phyloP scores from a whole-genome alignment of 345 rosid genomes.

The Eucalyptus regnans region DNA sequence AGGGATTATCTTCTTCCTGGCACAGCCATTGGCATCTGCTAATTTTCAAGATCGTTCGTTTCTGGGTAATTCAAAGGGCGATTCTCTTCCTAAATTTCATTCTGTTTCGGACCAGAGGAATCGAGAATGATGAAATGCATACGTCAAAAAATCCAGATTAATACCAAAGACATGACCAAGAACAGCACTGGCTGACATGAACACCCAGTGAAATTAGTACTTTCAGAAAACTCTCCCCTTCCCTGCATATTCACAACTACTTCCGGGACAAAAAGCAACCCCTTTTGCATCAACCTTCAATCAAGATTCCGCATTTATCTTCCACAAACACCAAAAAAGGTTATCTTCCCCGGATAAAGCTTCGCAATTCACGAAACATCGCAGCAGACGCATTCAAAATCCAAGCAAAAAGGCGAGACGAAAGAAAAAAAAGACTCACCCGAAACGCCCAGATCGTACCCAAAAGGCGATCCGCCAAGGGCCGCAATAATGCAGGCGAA shows the following conservation, averaged over 20 bases:
- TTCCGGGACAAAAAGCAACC: conserved; percentile 18
- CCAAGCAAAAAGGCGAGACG: too few relatives aligned
- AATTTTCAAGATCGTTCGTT: neutral
- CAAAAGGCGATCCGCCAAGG: too few relatives aligned
- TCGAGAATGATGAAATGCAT: neutral
- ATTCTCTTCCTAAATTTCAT: neutral
- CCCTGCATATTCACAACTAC: neutral
- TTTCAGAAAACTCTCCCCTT: neutral
- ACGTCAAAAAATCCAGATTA: neutral
- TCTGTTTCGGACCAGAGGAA: neutral
- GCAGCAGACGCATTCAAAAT: too few relatives aligned
- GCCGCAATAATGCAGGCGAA: too few relatives aligned
- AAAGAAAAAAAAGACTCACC: too few relatives aligned
- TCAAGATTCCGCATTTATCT: neutral
- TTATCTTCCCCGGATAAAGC: too few relatives aligned
- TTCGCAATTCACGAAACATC: too few relatives aligned
- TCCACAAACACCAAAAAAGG: neutral
- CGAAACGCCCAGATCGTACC: too few relatives aligned
- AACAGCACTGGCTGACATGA: neutral
- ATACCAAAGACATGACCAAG: neutral
- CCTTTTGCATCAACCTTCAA: neutral
- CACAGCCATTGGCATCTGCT: neutral
- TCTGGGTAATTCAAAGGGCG: neutral
- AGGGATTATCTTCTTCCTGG: neutral
- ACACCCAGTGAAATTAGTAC: too few relatives aligned